Evolutionary conservation across 2,329 filamentous ascomycete species (phyloP).

Genomic region (Fusarium hainanense): DNA sequence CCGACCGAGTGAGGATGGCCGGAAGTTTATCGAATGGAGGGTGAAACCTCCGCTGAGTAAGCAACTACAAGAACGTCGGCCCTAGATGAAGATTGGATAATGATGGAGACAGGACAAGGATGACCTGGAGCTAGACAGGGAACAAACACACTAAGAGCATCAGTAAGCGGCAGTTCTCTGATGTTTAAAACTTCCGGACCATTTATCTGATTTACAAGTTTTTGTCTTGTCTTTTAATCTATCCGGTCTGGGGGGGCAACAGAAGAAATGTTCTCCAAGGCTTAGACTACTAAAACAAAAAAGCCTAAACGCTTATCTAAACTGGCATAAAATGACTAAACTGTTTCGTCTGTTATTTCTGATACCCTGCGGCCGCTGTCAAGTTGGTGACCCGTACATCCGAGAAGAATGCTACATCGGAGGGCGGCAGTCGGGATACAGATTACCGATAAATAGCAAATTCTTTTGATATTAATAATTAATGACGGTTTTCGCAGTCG

Average conservation of each 20-base stretch:
- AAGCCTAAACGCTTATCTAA: too few species aligned
- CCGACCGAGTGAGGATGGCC: not conserved
- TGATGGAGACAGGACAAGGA: not conserved
- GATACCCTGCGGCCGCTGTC: not conserved
- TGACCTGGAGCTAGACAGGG: conserved; percentile 1
- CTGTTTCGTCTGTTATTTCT: too few species aligned
- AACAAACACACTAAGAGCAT: fast-evolving
- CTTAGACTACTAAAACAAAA: too few species aligned
- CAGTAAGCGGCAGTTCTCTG: conserved; percentile 7
- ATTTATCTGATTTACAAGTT: not conserved
- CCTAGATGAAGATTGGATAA: not conserved
- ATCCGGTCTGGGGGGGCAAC: not conserved
- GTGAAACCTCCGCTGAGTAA: conserved; percentile 30
- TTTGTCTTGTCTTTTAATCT: not conserved
- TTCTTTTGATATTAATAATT: not conserved
- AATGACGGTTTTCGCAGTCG: not conserved
- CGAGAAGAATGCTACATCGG: not conserved
- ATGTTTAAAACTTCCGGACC: conserved; percentile 3
- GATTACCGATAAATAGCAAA: not conserved
- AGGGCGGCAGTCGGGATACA: not conserved
- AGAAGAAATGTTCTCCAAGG: too few species aligned
- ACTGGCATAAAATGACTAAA: too few species aligned
- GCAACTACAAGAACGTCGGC: not conserved
- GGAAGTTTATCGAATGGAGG: not conserved
- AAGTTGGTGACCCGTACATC: not conserved